Evolutionary conservation across 441 rosid species (phyloP).

Genomic region (Bocquillonia castaneifolia): DNA sequence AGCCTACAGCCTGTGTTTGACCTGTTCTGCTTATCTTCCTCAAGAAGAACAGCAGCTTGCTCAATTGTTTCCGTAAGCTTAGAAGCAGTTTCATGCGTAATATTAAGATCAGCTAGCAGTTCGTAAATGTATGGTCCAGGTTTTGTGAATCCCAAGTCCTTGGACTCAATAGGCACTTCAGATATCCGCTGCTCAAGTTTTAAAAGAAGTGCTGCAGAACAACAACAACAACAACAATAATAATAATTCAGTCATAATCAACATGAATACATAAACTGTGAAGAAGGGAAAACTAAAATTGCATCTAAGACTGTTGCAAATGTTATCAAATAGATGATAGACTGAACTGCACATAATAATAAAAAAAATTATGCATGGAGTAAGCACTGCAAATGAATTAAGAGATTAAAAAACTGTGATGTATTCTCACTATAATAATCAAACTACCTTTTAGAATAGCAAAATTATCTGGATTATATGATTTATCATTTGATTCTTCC

Average conservation of each 20-base stretch:
- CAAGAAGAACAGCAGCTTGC: conserved; percentile 67
- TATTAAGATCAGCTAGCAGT: conserved; percentile 71
- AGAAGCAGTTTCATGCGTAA: conserved; percentile 68
- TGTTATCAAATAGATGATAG: conserved; percentile 9
- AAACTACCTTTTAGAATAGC: conserved; percentile 85
- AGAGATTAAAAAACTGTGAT: conserved; percentile 1
- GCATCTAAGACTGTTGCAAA: conserved; percentile 11
- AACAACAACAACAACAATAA: no score
- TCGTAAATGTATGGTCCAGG: conserved; percentile 92
- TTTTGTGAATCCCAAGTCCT: conserved; percentile 80
- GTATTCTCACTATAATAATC: conserved; percentile 12
- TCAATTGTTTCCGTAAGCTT: conserved; percentile 66
- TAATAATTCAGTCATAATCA: conserved; percentile 21
- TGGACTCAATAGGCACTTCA: conserved; percentile 72
- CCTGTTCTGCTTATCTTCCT: conserved; percentile 67
- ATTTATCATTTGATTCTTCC: conserved; percentile 61
- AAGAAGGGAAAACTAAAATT: conserved; percentile 9
- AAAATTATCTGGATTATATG: conserved; percentile 75
- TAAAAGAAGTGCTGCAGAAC: conserved; percentile 75
- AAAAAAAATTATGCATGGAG: not conserved
- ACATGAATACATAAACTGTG: conserved; percentile 3
- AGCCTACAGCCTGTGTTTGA: conserved; percentile 57
- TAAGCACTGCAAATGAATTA: not conserved
- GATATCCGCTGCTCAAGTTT: conserved; percentile 84
- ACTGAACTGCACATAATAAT: conserved; percentile 14